phyloP scores from a whole-genome alignment of 73 alveolate species.

The Paraurostyla sp. region DNA sequence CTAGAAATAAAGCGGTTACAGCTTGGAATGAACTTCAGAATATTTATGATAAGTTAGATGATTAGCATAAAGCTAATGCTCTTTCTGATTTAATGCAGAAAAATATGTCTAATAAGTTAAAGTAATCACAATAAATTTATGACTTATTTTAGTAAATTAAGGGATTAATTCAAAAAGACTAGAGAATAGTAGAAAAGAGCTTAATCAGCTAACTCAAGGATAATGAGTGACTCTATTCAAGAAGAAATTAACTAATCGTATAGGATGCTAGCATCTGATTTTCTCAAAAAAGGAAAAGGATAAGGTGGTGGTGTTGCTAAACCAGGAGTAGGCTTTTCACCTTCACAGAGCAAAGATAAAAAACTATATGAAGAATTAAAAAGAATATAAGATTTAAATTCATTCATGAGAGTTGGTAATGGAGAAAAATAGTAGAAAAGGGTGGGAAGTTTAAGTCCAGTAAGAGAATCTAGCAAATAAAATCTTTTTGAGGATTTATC shows the following conservation, averaged over 20 bases:
- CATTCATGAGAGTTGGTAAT: background rate
- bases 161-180: constrained; percentile 5
- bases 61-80: background rate
- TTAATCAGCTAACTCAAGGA: background rate
- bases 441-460: constrained; percentile 1
- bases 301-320: constrained; percentile 26
- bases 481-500: too few relatives aligned
- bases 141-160: background rate
- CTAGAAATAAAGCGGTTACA: constrained; percentile 14
- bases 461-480: background rate
- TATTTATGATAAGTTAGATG: background rate
- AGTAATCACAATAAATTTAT: background rate
- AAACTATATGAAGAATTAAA: constrained; percentile 23
- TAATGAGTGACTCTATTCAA: background rate
- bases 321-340: background rate
- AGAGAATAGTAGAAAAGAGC: constrained; percentile 18
- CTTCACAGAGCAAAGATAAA: constrained; percentile 28
- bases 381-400: constrained; percentile 15
- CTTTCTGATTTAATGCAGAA: background rate
- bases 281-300: constrained; percentile 21
- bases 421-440: background rate
- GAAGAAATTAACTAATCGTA: constrained; percentile 32
- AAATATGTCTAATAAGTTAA: background rate
- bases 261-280: constrained; percentile 8
- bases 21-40: constrained; percentile 6